Conservation (phyloP, 129 eudicot genomes). For the Lactuca sativa region DNA sequence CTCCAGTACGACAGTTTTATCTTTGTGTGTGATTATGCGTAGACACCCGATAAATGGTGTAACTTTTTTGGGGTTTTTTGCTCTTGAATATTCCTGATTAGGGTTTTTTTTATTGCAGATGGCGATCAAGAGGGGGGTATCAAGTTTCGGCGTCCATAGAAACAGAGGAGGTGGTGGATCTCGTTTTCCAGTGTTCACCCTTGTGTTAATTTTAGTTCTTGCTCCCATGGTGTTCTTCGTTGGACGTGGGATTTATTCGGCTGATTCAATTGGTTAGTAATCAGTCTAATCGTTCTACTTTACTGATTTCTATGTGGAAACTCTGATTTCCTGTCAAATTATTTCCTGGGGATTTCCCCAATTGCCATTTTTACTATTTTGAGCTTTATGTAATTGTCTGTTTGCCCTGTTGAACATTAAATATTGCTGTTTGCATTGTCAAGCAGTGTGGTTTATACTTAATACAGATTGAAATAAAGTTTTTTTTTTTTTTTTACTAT, state of each 20-base stretch:
- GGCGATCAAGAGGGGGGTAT: constrained; percentile 41
- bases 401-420: constrained; percentile 1
- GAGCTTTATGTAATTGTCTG: not conserved
- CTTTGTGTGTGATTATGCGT: constrained; percentile 18
- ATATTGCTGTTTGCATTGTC: not conserved
- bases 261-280: constrained; percentile 45
- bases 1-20: constrained; percentile 17
- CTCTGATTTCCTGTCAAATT: constrained; percentile 6
- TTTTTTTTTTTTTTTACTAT: not conserved
- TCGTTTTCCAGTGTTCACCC: constrained; percentile 35
- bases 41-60: constrained; percentile 10
- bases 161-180: constrained; percentile 51
- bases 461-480: constrained; percentile 1
- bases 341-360: constrained; percentile 9
- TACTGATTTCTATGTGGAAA: not conserved
- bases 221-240: constrained; percentile 51
- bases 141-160: constrained; percentile 40
- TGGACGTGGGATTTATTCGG: constrained; percentile 46
- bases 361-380: constrained; percentile 12
- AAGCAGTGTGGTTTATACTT: constrained; percentile 18
- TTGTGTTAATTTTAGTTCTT: constrained; percentile 44
- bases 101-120: constrained; percentile 18
- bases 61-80: not conserved
- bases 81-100: constrained; percentile 7
- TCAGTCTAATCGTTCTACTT: not conserved